These are phyloP conservation scores for Kazachstania viticola DNA, from an alignment of 805 yeast species.

Conservation along the genomic window DNA sequence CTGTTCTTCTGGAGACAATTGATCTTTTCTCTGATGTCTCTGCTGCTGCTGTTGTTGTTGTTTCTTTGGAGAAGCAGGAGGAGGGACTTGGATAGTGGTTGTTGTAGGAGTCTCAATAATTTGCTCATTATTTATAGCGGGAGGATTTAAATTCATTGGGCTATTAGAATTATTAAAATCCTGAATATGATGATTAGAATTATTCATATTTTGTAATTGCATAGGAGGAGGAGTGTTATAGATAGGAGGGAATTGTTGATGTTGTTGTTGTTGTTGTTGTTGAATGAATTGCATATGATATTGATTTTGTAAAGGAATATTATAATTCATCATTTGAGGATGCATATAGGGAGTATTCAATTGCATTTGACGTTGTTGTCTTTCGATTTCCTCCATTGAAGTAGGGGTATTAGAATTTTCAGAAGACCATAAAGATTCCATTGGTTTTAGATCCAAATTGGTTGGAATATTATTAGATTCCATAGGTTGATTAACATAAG, in stretches of 20 bases:
- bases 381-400: constrained; percentile 78
- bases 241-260: constrained; percentile 2
- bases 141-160: background rate
- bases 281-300: constrained; percentile 5
- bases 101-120: constrained; percentile 1
- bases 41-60: constrained; percentile 15
- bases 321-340: background rate
- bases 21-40: constrained; percentile 26
- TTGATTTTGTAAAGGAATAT: background rate
- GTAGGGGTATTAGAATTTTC: constrained; percentile 1
- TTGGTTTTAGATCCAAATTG: constrained; percentile 40
- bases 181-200: constrained; percentile 1
- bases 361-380: constrained; percentile 31
- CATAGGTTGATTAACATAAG: constrained; percentile 5
- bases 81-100: constrained; percentile 1
- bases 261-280: constrained; percentile 8
- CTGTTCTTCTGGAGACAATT: constrained; percentile 61
- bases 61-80: constrained; percentile 10
- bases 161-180: no score
- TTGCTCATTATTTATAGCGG: background rate
- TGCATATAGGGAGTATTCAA: constrained; percentile 10
- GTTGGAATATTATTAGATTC: background rate
- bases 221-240: background rate
- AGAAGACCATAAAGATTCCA: constrained; percentile 56
- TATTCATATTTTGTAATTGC: background rate